Conservation (phyloP, 495 filamentous ascomycete species). For the Chaetomium fimeti region DNA sequence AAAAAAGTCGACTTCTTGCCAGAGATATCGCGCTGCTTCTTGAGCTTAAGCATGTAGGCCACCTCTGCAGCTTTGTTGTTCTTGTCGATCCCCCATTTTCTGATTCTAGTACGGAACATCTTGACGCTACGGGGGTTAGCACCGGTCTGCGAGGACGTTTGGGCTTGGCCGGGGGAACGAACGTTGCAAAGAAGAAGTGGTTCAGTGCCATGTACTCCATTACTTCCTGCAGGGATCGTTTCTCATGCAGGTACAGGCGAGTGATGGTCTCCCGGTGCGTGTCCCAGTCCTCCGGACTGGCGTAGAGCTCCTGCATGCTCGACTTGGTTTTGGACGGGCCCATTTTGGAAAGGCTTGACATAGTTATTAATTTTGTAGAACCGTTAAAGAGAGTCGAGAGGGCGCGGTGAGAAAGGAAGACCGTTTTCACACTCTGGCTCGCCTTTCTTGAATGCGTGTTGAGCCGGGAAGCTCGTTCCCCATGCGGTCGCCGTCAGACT, state of each 20-base stretch:
- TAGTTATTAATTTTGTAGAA: background rate
- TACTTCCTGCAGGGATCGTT: slow-evolving; percentile 42
- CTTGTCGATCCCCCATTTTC: slow-evolving; percentile 48
- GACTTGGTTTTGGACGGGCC: slow-evolving; percentile 4
- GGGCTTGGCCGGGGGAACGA: slow-evolving; percentile 14
- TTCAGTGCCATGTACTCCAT: slow-evolving; percentile 44
- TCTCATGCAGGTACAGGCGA: slow-evolving; percentile 40
- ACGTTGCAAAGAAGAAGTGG: slow-evolving; percentile 44
- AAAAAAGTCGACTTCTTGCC: slow-evolving; percentile 38
- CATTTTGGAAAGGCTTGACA: slow-evolving; percentile 1
- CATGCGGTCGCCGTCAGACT: background rate
- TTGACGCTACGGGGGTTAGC: slow-evolving; percentile 32
- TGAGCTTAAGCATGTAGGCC: slow-evolving; percentile 38
- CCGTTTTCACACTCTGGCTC: background rate
- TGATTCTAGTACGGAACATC: slow-evolving; percentile 48
- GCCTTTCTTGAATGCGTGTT: background rate
- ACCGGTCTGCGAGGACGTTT: background rate
- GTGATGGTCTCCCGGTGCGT: slow-evolving; percentile 26
- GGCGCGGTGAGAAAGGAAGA: background rate
- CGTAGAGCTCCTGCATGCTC: slow-evolving; percentile 17
- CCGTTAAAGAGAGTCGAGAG: background rate
- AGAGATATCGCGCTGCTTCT: slow-evolving; percentile 33
- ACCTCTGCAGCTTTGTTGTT: slow-evolving; percentile 44
- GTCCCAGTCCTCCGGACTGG: slow-evolving; percentile 27
- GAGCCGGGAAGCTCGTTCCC: background rate